Conservation (phyloP, 345 rosid species). For the Ceriops tagal region DNA sequence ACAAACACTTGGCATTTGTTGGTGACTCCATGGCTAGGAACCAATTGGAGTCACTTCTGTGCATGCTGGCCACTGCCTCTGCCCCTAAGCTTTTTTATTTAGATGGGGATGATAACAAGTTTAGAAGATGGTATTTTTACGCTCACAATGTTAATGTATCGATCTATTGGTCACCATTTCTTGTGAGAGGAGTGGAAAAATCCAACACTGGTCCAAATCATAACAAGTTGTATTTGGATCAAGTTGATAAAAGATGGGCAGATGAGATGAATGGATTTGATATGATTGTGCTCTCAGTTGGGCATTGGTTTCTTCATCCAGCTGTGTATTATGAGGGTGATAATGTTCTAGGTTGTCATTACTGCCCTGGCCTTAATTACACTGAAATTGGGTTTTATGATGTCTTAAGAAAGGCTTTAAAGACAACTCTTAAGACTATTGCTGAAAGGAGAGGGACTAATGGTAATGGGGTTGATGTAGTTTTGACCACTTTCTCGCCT, state of each 20-base stretch:
- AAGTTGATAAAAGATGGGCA: slow-evolving; percentile 78
- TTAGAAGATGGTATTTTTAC: slow-evolving; percentile 69
- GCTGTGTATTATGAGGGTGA: slow-evolving; percentile 73
- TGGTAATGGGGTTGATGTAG: slow-evolving; percentile 27
- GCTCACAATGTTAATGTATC: slow-evolving; percentile 56
- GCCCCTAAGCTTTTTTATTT: slow-evolving; percentile 50
- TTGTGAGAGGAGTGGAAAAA: slow-evolving; percentile 78
- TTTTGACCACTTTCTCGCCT: slow-evolving; percentile 79
- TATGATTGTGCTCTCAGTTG: slow-evolving; percentile 62
- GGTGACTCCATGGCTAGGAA: slow-evolving; percentile 99
- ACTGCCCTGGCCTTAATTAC: slow-evolving; percentile 62
- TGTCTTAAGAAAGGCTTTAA: slow-evolving; percentile 64
- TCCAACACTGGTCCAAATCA: slow-evolving; percentile 55
- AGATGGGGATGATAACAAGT: slow-evolving; percentile 73
- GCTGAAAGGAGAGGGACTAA: slow-evolving; percentile 30
- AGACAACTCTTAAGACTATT: slow-evolving; percentile 54
- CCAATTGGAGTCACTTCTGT: slow-evolving; percentile 85
- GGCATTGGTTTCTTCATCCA: slow-evolving; percentile 93
- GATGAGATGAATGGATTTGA: slow-evolving; percentile 53
- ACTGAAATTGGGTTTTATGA: slow-evolving; percentile 79
- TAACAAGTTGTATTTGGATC: slow-evolving; percentile 63
- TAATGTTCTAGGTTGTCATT: slow-evolving; percentile 76
- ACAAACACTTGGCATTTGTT: slow-evolving; percentile 77
- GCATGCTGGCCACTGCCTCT: slow-evolving; percentile 65
- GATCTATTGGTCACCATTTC: slow-evolving; percentile 94